Base-by-base conservation (phyloP, 768 basidiomycete genomes). In the Lactarius pseudohatsudake region DNA sequence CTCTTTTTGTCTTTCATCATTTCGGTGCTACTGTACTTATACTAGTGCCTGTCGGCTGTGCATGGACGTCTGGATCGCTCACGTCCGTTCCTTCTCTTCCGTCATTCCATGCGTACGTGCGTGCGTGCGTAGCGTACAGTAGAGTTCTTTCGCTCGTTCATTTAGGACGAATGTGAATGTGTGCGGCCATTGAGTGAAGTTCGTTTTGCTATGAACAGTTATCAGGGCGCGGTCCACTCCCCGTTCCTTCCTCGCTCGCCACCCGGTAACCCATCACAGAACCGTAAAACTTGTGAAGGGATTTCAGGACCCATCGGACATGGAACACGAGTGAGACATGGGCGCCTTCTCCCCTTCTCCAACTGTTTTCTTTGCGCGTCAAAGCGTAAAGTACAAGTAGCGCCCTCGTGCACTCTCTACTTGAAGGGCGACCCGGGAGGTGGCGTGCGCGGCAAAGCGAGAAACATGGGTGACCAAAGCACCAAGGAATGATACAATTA, bases 371-470 rank as follows among this genome's bases (percentile, higher is more conserved):
- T 3, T 11, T 13, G 47, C 22, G 22, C 30, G 58, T 64, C 66
- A 67, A 64, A 59, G 62, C 66, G 61, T 62, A 53, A 47, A n/a
- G 32, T 32, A 1, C 32, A 45, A 45, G 43, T 50, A 20, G 53
- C 62, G 57, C 57, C 50, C n/a, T 41, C n/a, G 28, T 30, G 16
- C 15, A 26, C 40, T 47, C 61, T 50, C 61, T 50, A 41, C 50
- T 32, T 9, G 65, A 30, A 13, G 57, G 18, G 26, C 13, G 22
- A 34, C 66, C 66, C 22, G 57, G 57, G 20, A 43, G 20, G 34
- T 32, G 66, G 66, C 66, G 66, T 59, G 58, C 20, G 58, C 58
- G 62, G 62, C 66, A 64, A 67, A 58, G 47, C 50, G 57, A 55
- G 57, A 32, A 47, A 13, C n/a, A 20, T 22, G 4, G 50, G 26